A percentile compares a stretch with the other conserved stretches of the same genome.
Conservation (phyloP, 306 rosid species). For the Dalbergia cultrata region DNA sequence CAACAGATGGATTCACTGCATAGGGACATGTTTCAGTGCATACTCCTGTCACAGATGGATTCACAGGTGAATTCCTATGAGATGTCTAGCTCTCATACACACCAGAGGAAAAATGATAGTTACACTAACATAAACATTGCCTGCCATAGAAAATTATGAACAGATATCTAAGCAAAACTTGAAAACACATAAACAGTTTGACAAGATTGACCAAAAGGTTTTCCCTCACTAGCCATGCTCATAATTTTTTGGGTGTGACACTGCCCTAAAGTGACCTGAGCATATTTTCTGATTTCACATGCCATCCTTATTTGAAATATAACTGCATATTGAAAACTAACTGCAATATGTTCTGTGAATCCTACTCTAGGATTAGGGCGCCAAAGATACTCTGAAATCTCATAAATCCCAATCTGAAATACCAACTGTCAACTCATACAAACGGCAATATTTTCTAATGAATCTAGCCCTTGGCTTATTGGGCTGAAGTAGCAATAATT, state of each 20-base stretch:
- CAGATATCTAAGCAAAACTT: not conserved
- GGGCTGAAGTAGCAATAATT: constrained; percentile 24
- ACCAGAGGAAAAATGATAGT: constrained; percentile 11
- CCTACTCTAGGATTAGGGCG: not conserved
- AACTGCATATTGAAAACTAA: not conserved
- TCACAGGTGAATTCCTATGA: constrained; percentile 42
- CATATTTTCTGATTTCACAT: constrained; percentile 26
- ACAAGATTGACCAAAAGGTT: constrained; percentile 25
- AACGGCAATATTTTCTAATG: constrained; percentile 6
- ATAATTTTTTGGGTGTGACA: constrained; percentile 5
- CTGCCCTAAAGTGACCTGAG: constrained; percentile 30
- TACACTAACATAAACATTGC: constrained; percentile 20
- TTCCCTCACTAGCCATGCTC: not conserved
- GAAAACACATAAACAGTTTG: not conserved
- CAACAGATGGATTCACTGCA: constrained; percentile 18
- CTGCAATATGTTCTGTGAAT: constrained; percentile 19
- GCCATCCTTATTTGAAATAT: constrained; percentile 10
- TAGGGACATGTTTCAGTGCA: constrained; percentile 38
- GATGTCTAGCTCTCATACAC: constrained; percentile 36
- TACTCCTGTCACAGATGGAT: constrained; percentile 33
- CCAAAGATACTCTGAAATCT: not conserved
- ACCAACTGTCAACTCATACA: not conserved
- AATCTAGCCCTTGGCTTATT: not conserved
- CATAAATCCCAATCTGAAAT: constrained; percentile 10
- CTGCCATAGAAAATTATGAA: constrained; percentile 15